Evolutionary conservation across 2,329 filamentous ascomycete species (phyloP).

Genomic region (Sporothrix dimorphospora): DNA sequence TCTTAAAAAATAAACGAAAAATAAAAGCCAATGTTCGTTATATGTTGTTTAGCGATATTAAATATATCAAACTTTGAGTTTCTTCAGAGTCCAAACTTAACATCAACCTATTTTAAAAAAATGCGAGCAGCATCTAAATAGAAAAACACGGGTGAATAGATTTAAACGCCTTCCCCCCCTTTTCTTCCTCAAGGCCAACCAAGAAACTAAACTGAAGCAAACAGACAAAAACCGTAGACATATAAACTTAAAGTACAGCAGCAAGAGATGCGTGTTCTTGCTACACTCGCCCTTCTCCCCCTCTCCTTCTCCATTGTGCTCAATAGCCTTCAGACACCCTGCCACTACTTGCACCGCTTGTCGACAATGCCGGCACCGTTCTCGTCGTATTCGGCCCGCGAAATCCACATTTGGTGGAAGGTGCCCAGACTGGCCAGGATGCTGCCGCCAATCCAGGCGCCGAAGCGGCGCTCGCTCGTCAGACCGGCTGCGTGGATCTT

Average conservation of each 20-base stretch:
- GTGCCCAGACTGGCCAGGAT: conserved; percentile 94
- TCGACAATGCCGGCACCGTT: conserved; percentile 89
- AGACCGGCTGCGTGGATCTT: conserved; percentile 86
- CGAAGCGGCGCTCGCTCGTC: conserved; percentile 84
- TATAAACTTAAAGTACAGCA: not conserved
- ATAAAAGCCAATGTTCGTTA: not conserved
- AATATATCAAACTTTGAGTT: not conserved
- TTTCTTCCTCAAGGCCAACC: conserved; percentile 9
- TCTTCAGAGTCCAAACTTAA: not conserved
- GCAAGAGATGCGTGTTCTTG: too few species aligned
- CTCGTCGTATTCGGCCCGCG: conserved; percentile 95
- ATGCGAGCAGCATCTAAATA: not conserved
- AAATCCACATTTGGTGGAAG: conserved; percentile 99
- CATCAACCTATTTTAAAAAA: not conserved
- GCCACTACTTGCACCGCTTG: conserved; percentile 85
- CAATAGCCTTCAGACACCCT: too few species aligned
- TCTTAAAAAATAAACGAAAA: not conserved
- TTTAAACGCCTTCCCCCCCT: conserved; percentile 21
- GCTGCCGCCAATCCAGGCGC: conserved; percentile 94
- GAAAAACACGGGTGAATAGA: not conserved
- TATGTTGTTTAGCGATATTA: not conserved
- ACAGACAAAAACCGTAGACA: conserved; percentile 1
- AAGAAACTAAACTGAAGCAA: not conserved
- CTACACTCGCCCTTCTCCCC: not conserved
- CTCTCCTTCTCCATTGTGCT: too few species aligned